phyloP scores from a whole-genome alignment of 2,329 filamentous ascomycete genomes.

The Ophiocordyceps camponoti-rufipedis region DNA sequence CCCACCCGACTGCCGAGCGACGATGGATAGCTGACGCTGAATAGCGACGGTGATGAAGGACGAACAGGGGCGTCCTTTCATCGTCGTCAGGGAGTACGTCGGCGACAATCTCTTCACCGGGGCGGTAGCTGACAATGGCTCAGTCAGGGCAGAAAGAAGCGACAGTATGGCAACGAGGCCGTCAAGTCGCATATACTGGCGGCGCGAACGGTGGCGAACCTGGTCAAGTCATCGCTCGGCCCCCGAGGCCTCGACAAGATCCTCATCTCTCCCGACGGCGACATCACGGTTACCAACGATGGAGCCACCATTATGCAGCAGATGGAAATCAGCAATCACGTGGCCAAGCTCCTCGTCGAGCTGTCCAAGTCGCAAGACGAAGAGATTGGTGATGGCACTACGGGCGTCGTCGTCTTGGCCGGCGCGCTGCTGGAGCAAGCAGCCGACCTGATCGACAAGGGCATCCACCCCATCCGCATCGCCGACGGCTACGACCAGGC shows the following conservation, averaged over 20 bases:
- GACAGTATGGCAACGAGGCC: constrained; percentile 88
- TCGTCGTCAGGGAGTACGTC: constrained; percentile 88
- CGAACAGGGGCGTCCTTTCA: constrained; percentile 93
- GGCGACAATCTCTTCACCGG: background rate
- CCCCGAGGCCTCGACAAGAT: constrained; percentile 97
- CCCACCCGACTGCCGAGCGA: background rate
- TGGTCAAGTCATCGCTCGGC: constrained; percentile 92
- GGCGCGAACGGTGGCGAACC: constrained; percentile 86
- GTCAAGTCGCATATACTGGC: constrained; percentile 97
- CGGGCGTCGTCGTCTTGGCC: constrained; percentile 88
- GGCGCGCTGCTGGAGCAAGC: constrained; percentile 92
- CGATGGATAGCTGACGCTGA: constrained; percentile 5
- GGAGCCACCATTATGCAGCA: constrained; percentile 92
- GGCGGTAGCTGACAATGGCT: constrained; percentile 6
- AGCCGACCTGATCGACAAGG: constrained; percentile 96
- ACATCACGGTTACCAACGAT: constrained; percentile 98
- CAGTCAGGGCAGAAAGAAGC: constrained; percentile 94
- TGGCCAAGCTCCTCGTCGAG: constrained; percentile 90
- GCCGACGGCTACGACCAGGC: constrained; percentile 96
- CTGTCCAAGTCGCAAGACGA: constrained; percentile 97
- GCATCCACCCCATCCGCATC: constrained; percentile 96
- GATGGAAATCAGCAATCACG: constrained; percentile 98
- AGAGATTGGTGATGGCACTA: constrained; percentile 96
- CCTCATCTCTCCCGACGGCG: constrained; percentile 92
- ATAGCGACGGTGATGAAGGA: constrained; percentile 72